Evolutionary conservation across 257 asterid species (phyloP), one percentile per base, ranked within the genome.

Genomic region (Lycium ferocissimum): DNA sequence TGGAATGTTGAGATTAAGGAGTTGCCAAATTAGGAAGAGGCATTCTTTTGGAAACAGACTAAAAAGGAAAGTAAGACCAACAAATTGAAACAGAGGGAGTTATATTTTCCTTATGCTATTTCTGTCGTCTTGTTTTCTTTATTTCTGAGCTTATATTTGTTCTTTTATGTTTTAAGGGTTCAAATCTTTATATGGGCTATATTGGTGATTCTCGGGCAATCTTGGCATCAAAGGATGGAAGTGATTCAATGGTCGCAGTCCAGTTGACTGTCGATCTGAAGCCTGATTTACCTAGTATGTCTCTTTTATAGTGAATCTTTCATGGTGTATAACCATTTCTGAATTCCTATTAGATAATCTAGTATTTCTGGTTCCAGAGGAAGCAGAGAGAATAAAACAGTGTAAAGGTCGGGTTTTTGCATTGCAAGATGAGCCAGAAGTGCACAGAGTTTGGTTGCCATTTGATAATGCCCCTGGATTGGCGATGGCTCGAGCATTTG

Each of bases 401-500:
- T 96, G 98, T 76, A 95, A 91, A 85, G 99, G 99, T 81, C 93
- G 98, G 84, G 99, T 96, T 66, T 96, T 96, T 86, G 98, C 99
- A 67, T 89, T 96, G 89, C 97, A 94, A 91, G 99, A 96, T 65
- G 99, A 96, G 92, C 99, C 99, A 22, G 99, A 96, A 86, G 99
- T 96, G 87, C 98, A 90, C 43, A 90, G 99, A 86, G 99, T 96
- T 86, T 96, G 99, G 99, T 91, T 96, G 79, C 99, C 99, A 22
- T 96, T 91, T 79, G 98, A 95, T 86, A 96, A 96, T 90, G 98
- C 99, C 84, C 99, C 99, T 8, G 99, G 99, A 17, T 92, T 96
- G 84, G 99, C 99, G 38, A 96, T 96, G 99, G 99, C 99, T 69
- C 89, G 99, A 83, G 99, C 99, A n/a, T 96, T 96, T 88, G 99